Percentiles rank a stretch among this genome's conserved stretches.
Evolutionary conservation across 768 basidiomycete species (phyloP).

Genomic region (Leccinum boreale): DNA sequence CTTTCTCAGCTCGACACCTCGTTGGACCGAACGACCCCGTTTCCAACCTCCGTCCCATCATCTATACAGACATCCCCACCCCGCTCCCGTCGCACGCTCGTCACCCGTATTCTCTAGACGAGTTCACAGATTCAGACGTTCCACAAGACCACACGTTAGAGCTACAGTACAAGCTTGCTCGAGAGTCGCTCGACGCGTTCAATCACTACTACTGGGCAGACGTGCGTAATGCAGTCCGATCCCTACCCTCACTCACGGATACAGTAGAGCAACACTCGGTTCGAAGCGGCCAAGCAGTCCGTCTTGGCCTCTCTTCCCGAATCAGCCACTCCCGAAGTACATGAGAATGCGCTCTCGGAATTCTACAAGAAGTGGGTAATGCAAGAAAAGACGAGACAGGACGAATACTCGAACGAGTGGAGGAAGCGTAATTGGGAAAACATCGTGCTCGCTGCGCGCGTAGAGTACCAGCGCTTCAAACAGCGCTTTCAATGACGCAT

Average conservation of each 20-base stretch:
- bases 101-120: conserved; percentile 78
- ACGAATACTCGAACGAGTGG: conserved; percentile 66
- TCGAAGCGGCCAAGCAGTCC: conserved; percentile 63
- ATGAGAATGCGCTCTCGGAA: conserved; percentile 65
- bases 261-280: conserved; percentile 73
- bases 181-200: conserved; percentile 70
- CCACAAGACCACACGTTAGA: conserved; percentile 44
- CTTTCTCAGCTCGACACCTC: conserved; percentile 33
- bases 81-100: conserved; percentile 26
- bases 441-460: conserved; percentile 57
- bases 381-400: conserved; percentile 59
- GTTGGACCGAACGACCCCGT: conserved; percentile 75
- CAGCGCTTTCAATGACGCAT: conserved; percentile 27
- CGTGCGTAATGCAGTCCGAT: conserved; percentile 41
- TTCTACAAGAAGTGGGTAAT: conserved; percentile 75
- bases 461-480: conserved; percentile 46
- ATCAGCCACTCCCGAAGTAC: conserved; percentile 47
- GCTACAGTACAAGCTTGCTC: conserved; percentile 66
- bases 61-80: conserved; percentile 61
- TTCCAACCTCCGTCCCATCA: conserved; percentile 75
- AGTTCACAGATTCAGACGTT: conserved; percentile 44
- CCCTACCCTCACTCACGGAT: conserved; percentile 2
- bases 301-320: conserved; percentile 55
- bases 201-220: conserved; percentile 81
- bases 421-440: conserved; percentile 55